Percentiles rank a stretch among this genome's conserved stretches.
These are phyloP conservation scores for Rhodotorula sp. DNA, from an alignment of 1,284 basidiomycete species.

Conservation along the genomic window DNA sequence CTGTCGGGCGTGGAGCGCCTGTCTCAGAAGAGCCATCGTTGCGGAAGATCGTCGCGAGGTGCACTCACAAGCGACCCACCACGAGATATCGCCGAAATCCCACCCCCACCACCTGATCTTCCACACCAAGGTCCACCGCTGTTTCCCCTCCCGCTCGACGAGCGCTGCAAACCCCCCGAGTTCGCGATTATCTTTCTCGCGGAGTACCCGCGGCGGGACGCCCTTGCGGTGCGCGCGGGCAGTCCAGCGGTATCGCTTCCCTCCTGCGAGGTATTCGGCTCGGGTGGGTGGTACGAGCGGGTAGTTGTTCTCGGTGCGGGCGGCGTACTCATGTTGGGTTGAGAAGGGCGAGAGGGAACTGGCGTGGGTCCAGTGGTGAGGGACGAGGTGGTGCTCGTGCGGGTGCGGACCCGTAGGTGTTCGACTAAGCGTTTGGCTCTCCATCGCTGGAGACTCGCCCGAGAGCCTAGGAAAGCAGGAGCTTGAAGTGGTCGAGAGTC, in stretches of 20 bases:
- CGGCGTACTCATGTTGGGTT: neutral
- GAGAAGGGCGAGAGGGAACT: neutral
- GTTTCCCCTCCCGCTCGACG: neutral
- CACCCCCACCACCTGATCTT: conserved; percentile 7
- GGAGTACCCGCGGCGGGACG: neutral
- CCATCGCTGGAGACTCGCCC: no score
- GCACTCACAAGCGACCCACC: conserved; percentile 10
- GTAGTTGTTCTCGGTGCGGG: no score
- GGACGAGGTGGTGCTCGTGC: neutral
- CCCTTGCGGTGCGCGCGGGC: conserved; percentile 7
- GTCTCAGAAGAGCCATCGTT: no score
- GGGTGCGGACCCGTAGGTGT: neutral
- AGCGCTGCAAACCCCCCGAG: neutral
- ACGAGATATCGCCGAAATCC: conserved; percentile 9
- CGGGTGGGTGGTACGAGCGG: neutral
- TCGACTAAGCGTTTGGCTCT: no score
- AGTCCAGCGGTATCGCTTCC: neutral
- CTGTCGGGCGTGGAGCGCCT: no score
- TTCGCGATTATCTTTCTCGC: neutral
- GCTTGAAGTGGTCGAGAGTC: no score
- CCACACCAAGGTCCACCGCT: neutral
- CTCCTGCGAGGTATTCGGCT: neutral
- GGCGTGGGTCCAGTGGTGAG: neutral
- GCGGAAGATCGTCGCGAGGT: no score
- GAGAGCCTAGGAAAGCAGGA: no score